These are phyloP conservation scores for Geum urbanum DNA, from an alignment of 306 rosid species.

Conservation along the genomic window DNA sequence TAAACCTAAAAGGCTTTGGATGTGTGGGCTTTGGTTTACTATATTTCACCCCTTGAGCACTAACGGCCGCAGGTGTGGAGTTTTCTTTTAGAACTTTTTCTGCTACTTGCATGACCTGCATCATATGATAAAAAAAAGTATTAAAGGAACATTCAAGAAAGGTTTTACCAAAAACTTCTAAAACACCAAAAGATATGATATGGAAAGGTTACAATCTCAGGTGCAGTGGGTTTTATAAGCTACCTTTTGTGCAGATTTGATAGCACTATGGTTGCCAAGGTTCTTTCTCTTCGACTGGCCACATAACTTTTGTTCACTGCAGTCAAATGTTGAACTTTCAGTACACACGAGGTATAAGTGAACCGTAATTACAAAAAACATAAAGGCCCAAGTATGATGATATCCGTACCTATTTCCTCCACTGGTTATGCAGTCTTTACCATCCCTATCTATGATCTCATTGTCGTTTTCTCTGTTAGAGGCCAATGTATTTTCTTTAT, in stretches of 20 bases:
- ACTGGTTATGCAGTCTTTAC: constrained; percentile 45
- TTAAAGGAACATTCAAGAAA: neutral
- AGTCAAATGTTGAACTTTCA: constrained; percentile 9
- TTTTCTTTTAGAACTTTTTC: constrained; percentile 42
- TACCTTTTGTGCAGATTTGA: constrained; percentile 50
- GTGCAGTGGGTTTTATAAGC: neutral
- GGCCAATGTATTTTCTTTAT: constrained; percentile 36
- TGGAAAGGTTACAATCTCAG: too few species aligned
- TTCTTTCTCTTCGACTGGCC: constrained; percentile 22
- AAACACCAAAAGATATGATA: neutral
- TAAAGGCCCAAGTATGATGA: neutral
- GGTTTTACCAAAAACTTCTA: neutral
- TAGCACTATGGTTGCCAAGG: constrained; percentile 44
- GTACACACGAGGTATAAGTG: constrained; percentile 3
- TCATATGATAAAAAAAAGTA: neutral
- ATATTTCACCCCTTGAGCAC: constrained; percentile 55
- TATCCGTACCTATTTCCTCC: constrained; percentile 53
- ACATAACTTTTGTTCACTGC: constrained; percentile 36
- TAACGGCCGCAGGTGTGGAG: constrained; percentile 27
- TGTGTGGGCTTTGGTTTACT: constrained; percentile 73
- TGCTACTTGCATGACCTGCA: constrained; percentile 31
- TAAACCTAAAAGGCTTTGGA: constrained; percentile 90
- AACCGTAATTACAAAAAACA: constrained; percentile 9
- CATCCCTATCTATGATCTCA: constrained; percentile 36
- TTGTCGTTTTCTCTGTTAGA: constrained; percentile 42